These are phyloP conservation scores for Toxoplasma gondii DNA, from an alignment of 169 alveolate species.

Conservation along the genomic window DNA sequence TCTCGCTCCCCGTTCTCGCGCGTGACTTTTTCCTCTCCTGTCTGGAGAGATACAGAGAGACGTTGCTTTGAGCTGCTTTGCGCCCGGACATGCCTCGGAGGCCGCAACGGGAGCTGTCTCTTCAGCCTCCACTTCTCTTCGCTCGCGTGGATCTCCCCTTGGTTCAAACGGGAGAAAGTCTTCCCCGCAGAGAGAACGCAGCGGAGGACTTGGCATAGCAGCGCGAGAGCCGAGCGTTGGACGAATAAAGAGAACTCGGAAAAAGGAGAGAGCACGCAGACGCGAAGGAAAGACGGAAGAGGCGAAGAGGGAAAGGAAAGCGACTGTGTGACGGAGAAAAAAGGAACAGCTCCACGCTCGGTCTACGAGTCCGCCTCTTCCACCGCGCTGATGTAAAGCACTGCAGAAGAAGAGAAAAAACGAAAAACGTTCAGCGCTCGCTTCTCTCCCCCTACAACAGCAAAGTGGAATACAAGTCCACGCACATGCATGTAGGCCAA, in stretches of 20 bases:
- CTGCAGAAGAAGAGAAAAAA: not conserved
- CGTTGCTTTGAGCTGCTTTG: too few relatives aligned
- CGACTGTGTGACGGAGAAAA: not conserved
- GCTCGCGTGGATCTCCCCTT: too few relatives aligned
- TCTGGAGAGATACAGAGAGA: too few relatives aligned
- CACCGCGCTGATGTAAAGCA: conserved; percentile 31
- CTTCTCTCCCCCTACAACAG: not conserved
- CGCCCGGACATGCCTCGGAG: too few relatives aligned
- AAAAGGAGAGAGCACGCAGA: not conserved
- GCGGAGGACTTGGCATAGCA: too few relatives aligned
- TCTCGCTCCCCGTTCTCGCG: too few relatives aligned
- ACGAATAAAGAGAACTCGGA: not conserved
- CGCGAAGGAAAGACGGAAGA: not conserved
- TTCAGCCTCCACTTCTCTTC: too few relatives aligned
- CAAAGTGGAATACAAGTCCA: too few relatives aligned
- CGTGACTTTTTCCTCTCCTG: too few relatives aligned
- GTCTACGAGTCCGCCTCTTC: not conserved
- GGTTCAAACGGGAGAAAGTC: too few relatives aligned
- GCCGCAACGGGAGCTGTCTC: too few relatives aligned
- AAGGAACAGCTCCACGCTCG: not conserved
- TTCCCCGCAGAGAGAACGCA: too few relatives aligned
- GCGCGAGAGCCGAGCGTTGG: not conserved
- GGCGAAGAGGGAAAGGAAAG: not conserved
- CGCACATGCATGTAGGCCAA: not conserved
- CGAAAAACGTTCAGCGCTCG: not conserved